Percentiles rank a stretch among this genome's conserved stretches.
Evolutionary conservation across 345 rosid genomes (phyloP).

Genomic region (Orychophragmus violaceus): DNA sequence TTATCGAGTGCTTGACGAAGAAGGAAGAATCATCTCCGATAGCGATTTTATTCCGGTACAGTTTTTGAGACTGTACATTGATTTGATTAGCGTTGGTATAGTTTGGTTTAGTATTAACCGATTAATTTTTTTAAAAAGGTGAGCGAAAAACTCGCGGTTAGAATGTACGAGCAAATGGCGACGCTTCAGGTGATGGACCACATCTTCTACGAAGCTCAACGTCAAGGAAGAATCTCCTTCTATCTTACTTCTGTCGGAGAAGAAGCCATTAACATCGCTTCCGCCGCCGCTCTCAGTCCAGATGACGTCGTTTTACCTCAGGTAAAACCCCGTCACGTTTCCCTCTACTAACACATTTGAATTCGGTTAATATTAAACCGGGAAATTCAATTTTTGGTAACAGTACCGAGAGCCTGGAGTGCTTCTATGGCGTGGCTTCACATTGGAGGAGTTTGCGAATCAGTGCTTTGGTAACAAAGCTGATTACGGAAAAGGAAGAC

Average conservation of each 20-base stretch:
- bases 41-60: slow-evolving; percentile 41
- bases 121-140: slow-evolving; percentile 30
- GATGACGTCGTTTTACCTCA: slow-evolving; percentile 68
- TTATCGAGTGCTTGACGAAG: slow-evolving; percentile 52
- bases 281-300: slow-evolving; percentile 65
- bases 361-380: neutral
- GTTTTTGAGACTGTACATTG: neutral
- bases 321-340: slow-evolving; percentile 20
- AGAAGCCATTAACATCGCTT: slow-evolving; percentile 71
- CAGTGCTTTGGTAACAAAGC: slow-evolving; percentile 62
- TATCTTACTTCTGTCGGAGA: slow-evolving; percentile 60
- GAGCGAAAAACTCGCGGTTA: slow-evolving; percentile 51
- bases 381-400: neutral
- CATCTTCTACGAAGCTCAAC: slow-evolving; percentile 68
- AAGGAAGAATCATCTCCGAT: slow-evolving; percentile 30
- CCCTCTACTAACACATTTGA: neutral
- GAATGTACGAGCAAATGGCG: slow-evolving; percentile 62
- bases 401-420: slow-evolving; percentile 81
- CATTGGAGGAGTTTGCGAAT: slow-evolving; percentile 60
- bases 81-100: neutral
- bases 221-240: slow-evolving; percentile 80
- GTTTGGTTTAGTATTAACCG: neutral
- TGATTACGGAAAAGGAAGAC: slow-evolving; percentile 79
- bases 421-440: slow-evolving; percentile 74
- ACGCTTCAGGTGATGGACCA: slow-evolving; percentile 71